These are phyloP conservation scores for Candida parachauliodes DNA, from an alignment of 805 yeast species.

Conservation along the genomic window DNA sequence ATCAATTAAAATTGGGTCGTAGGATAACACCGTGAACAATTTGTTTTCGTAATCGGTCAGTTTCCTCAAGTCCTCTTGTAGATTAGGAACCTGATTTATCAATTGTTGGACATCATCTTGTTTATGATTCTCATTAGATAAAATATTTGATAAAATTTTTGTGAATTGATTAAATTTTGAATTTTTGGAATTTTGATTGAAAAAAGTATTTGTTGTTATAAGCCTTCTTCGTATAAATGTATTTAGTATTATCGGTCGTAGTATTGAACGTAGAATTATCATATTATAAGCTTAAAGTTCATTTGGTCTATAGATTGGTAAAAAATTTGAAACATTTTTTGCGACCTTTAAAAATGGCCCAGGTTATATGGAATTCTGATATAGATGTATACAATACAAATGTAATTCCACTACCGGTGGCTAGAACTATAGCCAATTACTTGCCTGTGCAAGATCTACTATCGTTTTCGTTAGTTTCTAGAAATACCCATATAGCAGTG, in stretches of 20 bases:
- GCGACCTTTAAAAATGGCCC: slow-evolving; percentile 28
- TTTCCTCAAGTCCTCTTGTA: slow-evolving; percentile 16
- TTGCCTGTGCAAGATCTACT: slow-evolving; percentile 37
- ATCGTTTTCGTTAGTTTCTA: slow-evolving; percentile 34
- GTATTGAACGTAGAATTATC: neutral
- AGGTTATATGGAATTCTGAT: slow-evolving; percentile 44
- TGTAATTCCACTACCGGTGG: slow-evolving; percentile 37
- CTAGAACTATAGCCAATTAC: slow-evolving; percentile 29
- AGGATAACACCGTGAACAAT: slow-evolving; percentile 25
- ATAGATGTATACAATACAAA: slow-evolving; percentile 41
- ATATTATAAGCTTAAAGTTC: neutral
- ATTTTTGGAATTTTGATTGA: neutral
- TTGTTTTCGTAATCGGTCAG: slow-evolving; percentile 28
- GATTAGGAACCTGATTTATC: slow-evolving; percentile 11
- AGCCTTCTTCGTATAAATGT: slow-evolving; percentile 4
- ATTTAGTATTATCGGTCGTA: slow-evolving; percentile 1
- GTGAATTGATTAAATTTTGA: neutral
- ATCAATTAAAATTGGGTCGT: slow-evolving; percentile 29
- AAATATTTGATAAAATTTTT: slow-evolving; percentile 1
- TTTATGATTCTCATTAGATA: neutral
- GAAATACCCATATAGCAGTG: slow-evolving; percentile 34
- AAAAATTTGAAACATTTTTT: neutral
- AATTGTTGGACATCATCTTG: neutral
- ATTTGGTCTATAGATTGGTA: neutral
- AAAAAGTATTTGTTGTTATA: neutral